These are phyloP conservation scores for Nissolia schottii DNA, from an alignment of 306 rosid genomes.

Conservation along the genomic window DNA sequence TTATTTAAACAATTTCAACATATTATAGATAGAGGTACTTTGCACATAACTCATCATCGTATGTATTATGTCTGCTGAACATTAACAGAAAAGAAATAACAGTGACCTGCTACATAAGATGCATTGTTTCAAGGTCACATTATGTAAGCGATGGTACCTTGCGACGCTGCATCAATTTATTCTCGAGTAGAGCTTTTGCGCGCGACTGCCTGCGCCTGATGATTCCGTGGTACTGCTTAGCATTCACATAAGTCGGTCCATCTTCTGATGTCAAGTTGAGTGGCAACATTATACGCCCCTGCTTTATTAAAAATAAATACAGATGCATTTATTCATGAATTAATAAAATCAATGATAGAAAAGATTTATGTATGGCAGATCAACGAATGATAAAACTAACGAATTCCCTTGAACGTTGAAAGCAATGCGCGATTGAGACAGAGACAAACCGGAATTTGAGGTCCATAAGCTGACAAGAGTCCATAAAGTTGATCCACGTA, in stretches of 20 bases:
- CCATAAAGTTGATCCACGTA: constrained; percentile 61
- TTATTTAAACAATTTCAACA: background rate
- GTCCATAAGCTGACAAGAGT: constrained; percentile 58
- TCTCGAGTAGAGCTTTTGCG: constrained; percentile 59
- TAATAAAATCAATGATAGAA: constrained; percentile 17
- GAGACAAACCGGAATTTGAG: constrained; percentile 65
- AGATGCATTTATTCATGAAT: constrained; percentile 15
- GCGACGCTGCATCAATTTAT: constrained; percentile 38
- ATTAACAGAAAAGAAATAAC: background rate
- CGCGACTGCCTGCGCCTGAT: constrained; percentile 73
- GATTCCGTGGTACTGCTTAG: constrained; percentile 85
- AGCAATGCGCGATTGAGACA: background rate
- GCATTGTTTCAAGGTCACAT: background rate
- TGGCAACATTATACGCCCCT: constrained; percentile 85
- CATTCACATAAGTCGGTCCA: constrained; percentile 79
- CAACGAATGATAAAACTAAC: background rate
- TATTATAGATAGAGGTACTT: background rate
- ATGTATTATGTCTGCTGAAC: background rate
- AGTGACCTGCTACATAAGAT: background rate
- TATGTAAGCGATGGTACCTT: constrained; percentile 41
- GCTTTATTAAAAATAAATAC: constrained; percentile 12
- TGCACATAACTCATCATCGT: background rate
- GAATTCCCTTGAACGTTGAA: no score
- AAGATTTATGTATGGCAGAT: background rate
- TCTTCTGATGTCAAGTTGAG: constrained; percentile 55